phyloP scores from a whole-genome alignment of 2,329 filamentous ascomycete species.

The Penicillium expansum region DNA sequence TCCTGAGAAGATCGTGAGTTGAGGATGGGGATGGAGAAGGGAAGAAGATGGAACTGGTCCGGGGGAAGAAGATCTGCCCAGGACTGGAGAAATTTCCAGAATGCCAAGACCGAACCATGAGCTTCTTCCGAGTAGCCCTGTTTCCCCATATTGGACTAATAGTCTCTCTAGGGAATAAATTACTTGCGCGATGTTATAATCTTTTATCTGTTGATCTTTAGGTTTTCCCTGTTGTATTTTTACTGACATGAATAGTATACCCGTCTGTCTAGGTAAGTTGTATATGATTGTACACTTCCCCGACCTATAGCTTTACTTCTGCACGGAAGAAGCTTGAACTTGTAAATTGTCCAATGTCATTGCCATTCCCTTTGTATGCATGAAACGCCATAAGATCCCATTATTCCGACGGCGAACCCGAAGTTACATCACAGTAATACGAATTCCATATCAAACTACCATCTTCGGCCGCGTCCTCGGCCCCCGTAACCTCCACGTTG shows the following conservation, averaged over 20 bases:
- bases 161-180: background rate
- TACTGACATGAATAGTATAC: background rate
- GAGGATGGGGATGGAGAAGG: slow-evolving; percentile 33
- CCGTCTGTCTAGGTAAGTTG: background rate
- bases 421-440: slow-evolving; percentile 11
- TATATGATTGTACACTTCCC: background rate
- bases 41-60: slow-evolving; percentile 27
- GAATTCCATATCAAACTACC: slow-evolving; percentile 24
- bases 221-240: background rate
- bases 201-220: background rate
- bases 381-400: slow-evolving; percentile 21
- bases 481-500: slow-evolving; percentile 41
- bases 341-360: slow-evolving; percentile 1
- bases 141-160: background rate
- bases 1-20: slow-evolving; percentile 20
- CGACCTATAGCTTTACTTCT: slow-evolving; percentile 9
- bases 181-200: background rate
- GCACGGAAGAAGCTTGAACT: background rate
- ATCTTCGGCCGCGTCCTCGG: slow-evolving; percentile 42
- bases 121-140: slow-evolving; percentile 28
- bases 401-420: slow-evolving; percentile 2
- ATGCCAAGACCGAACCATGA: slow-evolving; percentile 40
- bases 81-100: slow-evolving; percentile 45
- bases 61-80: slow-evolving; percentile 33
- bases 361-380: slow-evolving; percentile 11